These are phyloP conservation scores for Physaria fendleri DNA, from an alignment of 345 rosid species.

Conservation along the genomic window DNA sequence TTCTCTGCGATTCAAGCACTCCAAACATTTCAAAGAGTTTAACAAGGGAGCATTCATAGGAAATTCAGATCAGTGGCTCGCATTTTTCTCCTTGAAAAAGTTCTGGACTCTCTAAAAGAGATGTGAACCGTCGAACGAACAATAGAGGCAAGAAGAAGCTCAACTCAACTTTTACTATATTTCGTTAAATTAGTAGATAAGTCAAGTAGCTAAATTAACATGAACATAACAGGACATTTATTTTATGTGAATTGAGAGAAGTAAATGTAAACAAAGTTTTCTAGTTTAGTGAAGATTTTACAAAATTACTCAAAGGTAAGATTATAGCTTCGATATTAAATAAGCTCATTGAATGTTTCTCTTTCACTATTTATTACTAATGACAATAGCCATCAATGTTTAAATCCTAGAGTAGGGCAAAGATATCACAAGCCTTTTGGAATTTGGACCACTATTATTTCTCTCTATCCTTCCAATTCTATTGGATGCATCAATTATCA, in stretches of 20 bases:
- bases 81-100: no score
- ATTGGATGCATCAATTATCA: constrained; percentile 28
- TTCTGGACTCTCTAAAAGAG: no score
- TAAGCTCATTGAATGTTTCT: constrained; percentile 22
- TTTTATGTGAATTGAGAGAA: neutral
- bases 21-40: no score
- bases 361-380: constrained; percentile 11
- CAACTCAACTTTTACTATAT: neutral
- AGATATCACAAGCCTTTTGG: constrained; percentile 18
- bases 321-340: neutral
- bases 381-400: constrained; percentile 18
- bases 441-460: constrained; percentile 15
- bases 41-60: no score
- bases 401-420: constrained; percentile 14
- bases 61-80: no score
- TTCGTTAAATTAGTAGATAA: neutral
- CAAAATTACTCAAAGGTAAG: neutral
- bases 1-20: no score
- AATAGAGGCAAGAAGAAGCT: no score
- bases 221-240: neutral
- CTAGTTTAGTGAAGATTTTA: neutral
- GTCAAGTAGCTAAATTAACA: neutral
- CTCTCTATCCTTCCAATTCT: constrained; percentile 6
- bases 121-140: no score
- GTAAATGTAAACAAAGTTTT: neutral